Base-by-base conservation (phyloP, 352 stramenopile genomes). In the Pythium volutum region DNA sequence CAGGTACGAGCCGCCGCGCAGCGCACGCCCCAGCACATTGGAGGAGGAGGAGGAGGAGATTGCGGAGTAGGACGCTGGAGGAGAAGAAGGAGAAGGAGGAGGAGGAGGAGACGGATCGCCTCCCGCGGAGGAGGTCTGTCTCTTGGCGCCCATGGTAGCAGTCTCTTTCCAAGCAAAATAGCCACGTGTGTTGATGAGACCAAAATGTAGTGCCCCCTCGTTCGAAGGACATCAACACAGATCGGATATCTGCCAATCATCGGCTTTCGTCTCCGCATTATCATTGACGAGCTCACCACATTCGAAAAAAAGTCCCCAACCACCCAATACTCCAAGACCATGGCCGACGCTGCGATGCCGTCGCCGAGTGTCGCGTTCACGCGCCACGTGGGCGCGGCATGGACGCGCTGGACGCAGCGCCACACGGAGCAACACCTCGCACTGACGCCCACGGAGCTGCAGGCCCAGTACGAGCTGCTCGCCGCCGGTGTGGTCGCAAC, bases 1-100 rank as follows among this genome's bases (percentile, higher is more conserved):
- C 55, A 81, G 79, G 66, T 89, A 90, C 34, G 76, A 94, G 43
- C 79, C 79, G 26, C 78, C 84, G 43, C 77, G 81, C 43, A 87
- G 64, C 3, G 79, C 87, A 50, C 69, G 75, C 6, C 62, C 73
- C 36, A 88, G 56, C 23, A 93, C 71, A 15, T 59, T 68, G 26
- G 61, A 47, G 2, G 57, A 58, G 11, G 57, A 45, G 9, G 59
- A 27, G 20, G 41, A 33, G 29, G 33, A 7, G 33, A 12, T 14
- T 38, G 33, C 33, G 33, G 33, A 12, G 33, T 7, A 14, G 33
- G 36, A 8, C 14, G 18, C 14, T 22, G 36, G 12, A 43, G 18
- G 36, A 43, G 36, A 20, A 18, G 18, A 15, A 43, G 36, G 9
- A 18, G 18, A 16, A 43, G 36, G 36, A 18, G 18, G 22, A 16